Percentiles rank a stretch among this genome's conserved stretches.
Evolutionary conservation across 2,329 filamentous ascomycete genomes (phyloP).

Genomic region (Alternaria triticimaculans): DNA sequence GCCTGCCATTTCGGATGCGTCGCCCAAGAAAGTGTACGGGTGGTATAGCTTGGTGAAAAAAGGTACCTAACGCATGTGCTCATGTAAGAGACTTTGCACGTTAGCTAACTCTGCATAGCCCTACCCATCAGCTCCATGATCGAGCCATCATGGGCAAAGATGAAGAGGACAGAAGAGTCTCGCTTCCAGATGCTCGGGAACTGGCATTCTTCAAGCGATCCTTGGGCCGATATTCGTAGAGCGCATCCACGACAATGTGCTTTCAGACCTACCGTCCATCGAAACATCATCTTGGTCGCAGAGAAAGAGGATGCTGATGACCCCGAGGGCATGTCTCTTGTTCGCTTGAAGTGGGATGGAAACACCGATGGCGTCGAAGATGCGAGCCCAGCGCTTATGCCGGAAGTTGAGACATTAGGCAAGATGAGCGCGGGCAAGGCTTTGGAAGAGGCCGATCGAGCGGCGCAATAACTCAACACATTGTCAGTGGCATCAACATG

Average conservation of each 20-base stretch:
- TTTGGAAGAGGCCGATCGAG: background rate
- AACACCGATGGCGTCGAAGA: background rate
- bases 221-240: background rate
- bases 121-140: constrained; percentile 1
- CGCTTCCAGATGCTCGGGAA: constrained; percentile 3
- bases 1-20: background rate
- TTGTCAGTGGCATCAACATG: background rate
- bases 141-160: background rate
- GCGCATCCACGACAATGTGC: background rate
- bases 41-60: constrained; percentile 1
- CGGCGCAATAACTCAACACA: background rate
- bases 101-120: background rate
- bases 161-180: background rate
- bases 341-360: background rate
- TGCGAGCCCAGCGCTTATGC: background rate
- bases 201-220: background rate
- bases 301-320: background rate
- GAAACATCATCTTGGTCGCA: background rate
- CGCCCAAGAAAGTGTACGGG: background rate
- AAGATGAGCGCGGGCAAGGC: background rate
- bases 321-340: background rate
- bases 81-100: background rate
- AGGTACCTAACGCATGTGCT: background rate
- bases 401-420: background rate
- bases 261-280: background rate